Evolutionary conservation across 2,329 filamentous ascomycete species (phyloP).

Genomic region (Ilyonectria destructans): DNA sequence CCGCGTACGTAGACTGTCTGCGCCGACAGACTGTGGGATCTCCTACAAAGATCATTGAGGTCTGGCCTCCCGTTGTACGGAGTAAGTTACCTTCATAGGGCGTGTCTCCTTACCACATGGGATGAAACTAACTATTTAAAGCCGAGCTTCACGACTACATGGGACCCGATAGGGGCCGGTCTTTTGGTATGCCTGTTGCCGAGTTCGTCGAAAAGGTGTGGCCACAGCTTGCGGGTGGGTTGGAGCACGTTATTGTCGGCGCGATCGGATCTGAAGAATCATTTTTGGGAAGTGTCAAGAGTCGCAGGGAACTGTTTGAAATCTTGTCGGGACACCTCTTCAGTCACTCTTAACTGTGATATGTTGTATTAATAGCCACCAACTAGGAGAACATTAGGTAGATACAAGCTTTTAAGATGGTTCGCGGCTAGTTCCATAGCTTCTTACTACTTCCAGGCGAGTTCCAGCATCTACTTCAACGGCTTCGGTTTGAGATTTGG

Average conservation of each 20-base stretch:
- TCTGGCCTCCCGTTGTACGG: not conserved
- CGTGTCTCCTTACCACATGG: not conserved
- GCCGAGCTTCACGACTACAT: not conserved
- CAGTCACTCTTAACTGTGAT: not conserved
- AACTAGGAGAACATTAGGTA: too few species aligned
- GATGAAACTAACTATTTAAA: not conserved
- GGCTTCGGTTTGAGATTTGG: too few species aligned
- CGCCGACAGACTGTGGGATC: not conserved
- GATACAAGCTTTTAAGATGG: too few species aligned
- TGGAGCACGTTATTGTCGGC: not conserved
- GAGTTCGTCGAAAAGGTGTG: not conserved
- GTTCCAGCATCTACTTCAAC: too few species aligned
- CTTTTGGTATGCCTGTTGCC: not conserved
- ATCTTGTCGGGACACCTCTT: not conserved
- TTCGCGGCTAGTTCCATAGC: too few species aligned
- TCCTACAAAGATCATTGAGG: not conserved
- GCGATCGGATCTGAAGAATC: not conserved
- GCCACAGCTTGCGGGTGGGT: not conserved
- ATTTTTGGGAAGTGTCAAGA: not conserved
- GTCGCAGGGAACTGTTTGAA: not conserved
- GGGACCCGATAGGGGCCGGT: not conserved
- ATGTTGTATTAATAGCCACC: too few species aligned
- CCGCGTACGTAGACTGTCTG: not conserved
- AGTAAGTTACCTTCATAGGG: not conserved
- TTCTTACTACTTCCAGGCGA: too few species aligned